Conservation (phyloP, 2,329 filamentous ascomycete species). For the Pseudovirgaria hyperparasitica region DNA sequence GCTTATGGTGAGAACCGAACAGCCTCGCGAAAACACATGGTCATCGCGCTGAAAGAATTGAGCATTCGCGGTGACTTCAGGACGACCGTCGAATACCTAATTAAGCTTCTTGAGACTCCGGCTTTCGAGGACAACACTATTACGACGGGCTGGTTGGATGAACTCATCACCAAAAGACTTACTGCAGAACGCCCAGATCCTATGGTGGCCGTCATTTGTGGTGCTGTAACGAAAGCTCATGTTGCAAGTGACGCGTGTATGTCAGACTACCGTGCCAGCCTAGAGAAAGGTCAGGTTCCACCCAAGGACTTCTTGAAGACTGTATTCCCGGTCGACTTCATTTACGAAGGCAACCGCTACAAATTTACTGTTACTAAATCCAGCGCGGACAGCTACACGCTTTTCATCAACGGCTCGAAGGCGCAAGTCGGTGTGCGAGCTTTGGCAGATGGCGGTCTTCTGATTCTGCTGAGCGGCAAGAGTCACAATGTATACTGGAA, state of each 20-base stretch:
- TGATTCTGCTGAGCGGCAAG: slow-evolving; percentile 80
- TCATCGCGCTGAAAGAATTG: slow-evolving; percentile 93
- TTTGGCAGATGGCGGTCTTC: slow-evolving; percentile 82
- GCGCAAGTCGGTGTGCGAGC: slow-evolving; percentile 86
- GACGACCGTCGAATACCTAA: slow-evolving; percentile 96
- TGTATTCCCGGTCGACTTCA: slow-evolving; percentile 95
- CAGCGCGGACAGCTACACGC: slow-evolving; percentile 84
- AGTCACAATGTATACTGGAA: slow-evolving; percentile 99
- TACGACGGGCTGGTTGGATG: slow-evolving; percentile 95
- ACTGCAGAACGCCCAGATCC: slow-evolving; percentile 92
- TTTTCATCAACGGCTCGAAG: slow-evolving; percentile 98
- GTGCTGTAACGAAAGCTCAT: slow-evolving; percentile 89
- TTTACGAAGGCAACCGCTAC: slow-evolving; percentile 92
- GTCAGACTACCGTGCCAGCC: slow-evolving; percentile 69
- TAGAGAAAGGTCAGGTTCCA: slow-evolving; percentile 95
- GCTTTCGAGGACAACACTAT: slow-evolving; percentile 99
- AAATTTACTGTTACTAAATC: slow-evolving; percentile 96
- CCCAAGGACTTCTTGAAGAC: slow-evolving; percentile 96
- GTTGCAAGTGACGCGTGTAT: slow-evolving; percentile 86
- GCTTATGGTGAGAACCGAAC: slow-evolving; percentile 96
- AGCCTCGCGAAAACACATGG: slow-evolving; percentile 97
- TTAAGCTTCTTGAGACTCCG: slow-evolving; percentile 95
- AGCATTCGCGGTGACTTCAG: slow-evolving; percentile 99
- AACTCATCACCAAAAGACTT: slow-evolving; percentile 94
- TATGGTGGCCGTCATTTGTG: slow-evolving; percentile 87